A percentile compares a stretch with the other conserved stretches of the same genome.
phyloP scores from a whole-genome alignment of 2,329 filamentous ascomycete genomes.

The Zymoseptoria passerinii region DNA sequence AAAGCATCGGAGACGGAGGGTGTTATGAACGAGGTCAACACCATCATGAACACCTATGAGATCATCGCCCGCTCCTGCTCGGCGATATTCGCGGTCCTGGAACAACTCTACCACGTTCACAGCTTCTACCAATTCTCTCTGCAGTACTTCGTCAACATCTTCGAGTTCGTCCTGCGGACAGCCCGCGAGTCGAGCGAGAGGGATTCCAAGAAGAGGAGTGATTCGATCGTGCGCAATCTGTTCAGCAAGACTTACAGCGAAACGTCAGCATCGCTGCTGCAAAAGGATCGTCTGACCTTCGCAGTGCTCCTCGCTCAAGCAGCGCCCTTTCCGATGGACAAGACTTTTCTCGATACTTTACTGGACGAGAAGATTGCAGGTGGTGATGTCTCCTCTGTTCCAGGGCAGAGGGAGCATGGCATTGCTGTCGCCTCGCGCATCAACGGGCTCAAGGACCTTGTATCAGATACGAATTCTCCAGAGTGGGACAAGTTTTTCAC shows the following conservation, averaged over 20 bases:
- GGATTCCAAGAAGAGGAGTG: slow-evolving; percentile 57
- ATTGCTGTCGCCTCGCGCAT: slow-evolving; percentile 62
- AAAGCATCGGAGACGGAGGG: slow-evolving; percentile 97
- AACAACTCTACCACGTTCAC: slow-evolving; percentile 95
- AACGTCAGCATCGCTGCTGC: slow-evolving; percentile 84
- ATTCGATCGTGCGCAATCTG: slow-evolving; percentile 83
- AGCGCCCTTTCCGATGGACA: slow-evolving; percentile 93
- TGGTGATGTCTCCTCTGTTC: slow-evolving; percentile 66
- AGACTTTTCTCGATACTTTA: slow-evolving; percentile 74
- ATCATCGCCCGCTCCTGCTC: slow-evolving; percentile 92
- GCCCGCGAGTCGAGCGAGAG: slow-evolving; percentile 64
- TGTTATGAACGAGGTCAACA: slow-evolving; percentile 96
- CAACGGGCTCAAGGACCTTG: slow-evolving; percentile 61
- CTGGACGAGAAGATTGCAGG: slow-evolving; percentile 70
- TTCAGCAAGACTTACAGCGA: slow-evolving; percentile 88
- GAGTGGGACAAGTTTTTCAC: slow-evolving; percentile 76
- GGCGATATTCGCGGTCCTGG: slow-evolving; percentile 91
- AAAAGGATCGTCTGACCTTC: slow-evolving; percentile 88
- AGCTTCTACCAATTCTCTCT: slow-evolving; percentile 99
- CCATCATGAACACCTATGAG: slow-evolving; percentile 88
- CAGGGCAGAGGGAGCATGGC: slow-evolving; percentile 56
- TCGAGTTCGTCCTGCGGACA: slow-evolving; percentile 78
- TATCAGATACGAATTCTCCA: slow-evolving; percentile 53
- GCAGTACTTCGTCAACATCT: slow-evolving; percentile 96
- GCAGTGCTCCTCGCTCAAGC: slow-evolving; percentile 93